A percentile compares a stretch with the other conserved stretches of the same genome.
Conservation (phyloP, 768 basidiomycete genomes). For the Hygrophoropsis aurantiaca region DNA sequence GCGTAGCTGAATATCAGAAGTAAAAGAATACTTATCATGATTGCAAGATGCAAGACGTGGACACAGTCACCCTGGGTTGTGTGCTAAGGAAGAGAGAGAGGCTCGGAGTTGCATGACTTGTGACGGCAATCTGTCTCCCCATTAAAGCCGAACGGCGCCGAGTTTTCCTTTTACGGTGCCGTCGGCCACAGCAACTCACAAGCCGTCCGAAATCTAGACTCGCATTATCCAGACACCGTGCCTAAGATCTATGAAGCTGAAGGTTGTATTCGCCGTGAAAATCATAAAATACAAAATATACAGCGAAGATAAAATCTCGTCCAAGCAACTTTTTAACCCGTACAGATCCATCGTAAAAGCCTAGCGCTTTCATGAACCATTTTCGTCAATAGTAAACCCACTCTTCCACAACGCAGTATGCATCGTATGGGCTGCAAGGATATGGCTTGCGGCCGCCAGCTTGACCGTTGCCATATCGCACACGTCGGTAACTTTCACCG, state of each 20-base stretch:
- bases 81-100: conserved; percentile 16
- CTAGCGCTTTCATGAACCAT: neutral
- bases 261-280: conserved; percentile 1
- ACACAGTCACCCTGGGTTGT: neutral
- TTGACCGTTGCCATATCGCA: conserved; percentile 6
- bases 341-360: neutral
- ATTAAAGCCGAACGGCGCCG: too few species aligned
- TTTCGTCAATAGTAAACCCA: conserved; percentile 49
- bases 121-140: too few species aligned
- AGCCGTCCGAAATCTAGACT: too few species aligned
- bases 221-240: too few species aligned
- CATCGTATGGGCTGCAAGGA: conserved; percentile 58
- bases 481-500: conserved; percentile 16
- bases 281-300: conserved; percentile 23
- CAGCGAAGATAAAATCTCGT: conserved; percentile 4
- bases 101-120: conserved; percentile 3
- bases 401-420: conserved; percentile 73
- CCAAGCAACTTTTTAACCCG: neutral
- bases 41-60: conserved; percentile 10
- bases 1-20: conserved; percentile 15
- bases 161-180: neutral
- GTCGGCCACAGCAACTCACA: neutral
- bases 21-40: conserved; percentile 60
- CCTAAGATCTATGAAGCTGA: neutral
- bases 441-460: conserved; percentile 40